Evolutionary conservation across 2,329 filamentous ascomycete species (phyloP).

Genomic region (Catunica adiposa): DNA sequence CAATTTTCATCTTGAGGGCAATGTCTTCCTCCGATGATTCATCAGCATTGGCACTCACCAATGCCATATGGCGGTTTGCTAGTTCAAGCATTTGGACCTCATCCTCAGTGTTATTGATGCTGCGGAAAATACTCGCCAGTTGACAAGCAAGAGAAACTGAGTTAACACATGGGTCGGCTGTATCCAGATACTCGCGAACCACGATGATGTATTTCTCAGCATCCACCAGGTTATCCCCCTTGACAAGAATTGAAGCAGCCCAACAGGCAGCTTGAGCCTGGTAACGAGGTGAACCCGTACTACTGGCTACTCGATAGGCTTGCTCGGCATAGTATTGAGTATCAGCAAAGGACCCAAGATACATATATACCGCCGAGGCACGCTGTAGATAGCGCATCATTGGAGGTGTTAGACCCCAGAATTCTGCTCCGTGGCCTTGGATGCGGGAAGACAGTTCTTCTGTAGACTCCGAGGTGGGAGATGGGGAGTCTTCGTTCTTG

Average conservation of each 20-base stretch:
- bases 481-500: conserved; percentile 18
- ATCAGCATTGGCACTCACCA: neutral
- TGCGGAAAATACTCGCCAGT: conserved; percentile 39
- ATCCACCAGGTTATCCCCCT: conserved; percentile 27
- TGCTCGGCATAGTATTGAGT: conserved; percentile 79
- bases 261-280: conserved; percentile 37
- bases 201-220: conserved; percentile 10
- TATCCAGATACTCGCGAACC: conserved; percentile 7
- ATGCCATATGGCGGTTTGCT: conserved; percentile 32
- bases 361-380: conserved; percentile 61
- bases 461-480: conserved; percentile 17
- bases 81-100: conserved; percentile 29
- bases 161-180: conserved; percentile 10
- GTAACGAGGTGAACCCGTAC: conserved; percentile 46
- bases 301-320: conserved; percentile 57
- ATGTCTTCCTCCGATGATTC: conserved; percentile 8
- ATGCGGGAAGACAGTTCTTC: conserved; percentile 14
- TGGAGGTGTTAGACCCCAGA: conserved; percentile 64
- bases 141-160: conserved; percentile 31
- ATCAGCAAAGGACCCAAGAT: conserved; percentile 75
- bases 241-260: conserved; percentile 38
- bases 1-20: conserved; percentile 21
- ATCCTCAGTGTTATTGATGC: conserved; percentile 28
- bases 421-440: conserved; percentile 35
- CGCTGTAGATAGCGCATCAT: conserved; percentile 57